Base-by-base conservation (phyloP, 495 filamentous ascomycete species). In the Neurospora discreta region DNA sequence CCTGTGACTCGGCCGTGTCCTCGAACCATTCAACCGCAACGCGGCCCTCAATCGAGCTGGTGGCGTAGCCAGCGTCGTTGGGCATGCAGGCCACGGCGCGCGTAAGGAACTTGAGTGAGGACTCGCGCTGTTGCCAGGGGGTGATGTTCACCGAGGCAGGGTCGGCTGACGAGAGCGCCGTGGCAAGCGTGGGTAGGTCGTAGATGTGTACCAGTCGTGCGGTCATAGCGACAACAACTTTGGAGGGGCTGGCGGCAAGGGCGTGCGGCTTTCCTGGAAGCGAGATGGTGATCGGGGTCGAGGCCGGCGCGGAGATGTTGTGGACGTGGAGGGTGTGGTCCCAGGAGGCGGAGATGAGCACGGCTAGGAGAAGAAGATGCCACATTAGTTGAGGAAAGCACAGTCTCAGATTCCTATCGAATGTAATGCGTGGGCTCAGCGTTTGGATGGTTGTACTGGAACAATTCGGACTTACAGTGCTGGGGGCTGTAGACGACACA, bases 11-110 rank as follows among this genome's bases (percentile, higher is more conserved):
- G 39, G 89, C 84, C 9, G 88, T 91, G 15, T 94, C 90, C 77
- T 98, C 95, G 82, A 98, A 98, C 92, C 94, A 98, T 78, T 99
- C 95, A 1, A 99, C 95, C 0, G 93, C 95, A 0, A 98, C 92
- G 74, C 95, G 88, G 16, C 95, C 95, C 77, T 99, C 95, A 78
- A 99, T 98, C 73, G 88, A 91, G 23, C 87, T 90, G 0, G 89
- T 93, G 6, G 95, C 93, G 80, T 97, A 99, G 0, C 95, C 95
- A 6, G 89, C 91, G 76, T 96, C 95, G 73, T 93, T 92, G 10
- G 95, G 95, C 95, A 98, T 99, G 81, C 94, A 97, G n/a, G 93
- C 89, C 1, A 98, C 91, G 58, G 91, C 91, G 68, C 95, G 88
- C 2, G 94, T 97, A 87, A 97, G 94, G 84, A 97, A 98, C 79